Conservation (phyloP, 2,329 filamentous ascomycete species). For the Truncatella angustata region DNA sequence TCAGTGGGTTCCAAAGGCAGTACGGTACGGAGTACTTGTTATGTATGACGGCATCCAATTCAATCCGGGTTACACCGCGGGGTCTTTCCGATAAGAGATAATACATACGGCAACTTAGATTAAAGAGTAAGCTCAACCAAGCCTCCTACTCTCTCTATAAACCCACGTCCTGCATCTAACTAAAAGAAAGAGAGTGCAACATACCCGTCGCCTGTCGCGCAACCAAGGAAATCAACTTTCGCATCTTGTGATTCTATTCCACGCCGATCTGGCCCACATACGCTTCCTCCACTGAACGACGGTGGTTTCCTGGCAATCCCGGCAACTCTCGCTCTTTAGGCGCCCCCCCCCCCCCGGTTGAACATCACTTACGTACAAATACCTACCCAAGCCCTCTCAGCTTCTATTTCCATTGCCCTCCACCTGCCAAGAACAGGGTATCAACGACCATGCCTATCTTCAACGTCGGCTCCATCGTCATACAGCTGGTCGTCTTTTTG, state of each 20-base stretch:
- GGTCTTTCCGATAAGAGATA: neutral
- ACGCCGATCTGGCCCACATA: slow-evolving; percentile 2
- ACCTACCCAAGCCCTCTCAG: neutral
- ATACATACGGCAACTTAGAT: neutral
- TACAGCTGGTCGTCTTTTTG: slow-evolving; percentile 52
- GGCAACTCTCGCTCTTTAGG: neutral
- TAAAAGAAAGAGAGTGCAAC: too few species aligned
- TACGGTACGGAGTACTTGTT: too few species aligned
- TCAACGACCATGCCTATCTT: slow-evolving; percentile 44
- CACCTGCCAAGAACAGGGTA: too few species aligned
- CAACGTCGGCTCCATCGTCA: slow-evolving; percentile 50
- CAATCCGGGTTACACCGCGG: too few species aligned
- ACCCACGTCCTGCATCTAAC: too few species aligned
- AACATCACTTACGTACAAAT: neutral
- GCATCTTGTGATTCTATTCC: neutral
- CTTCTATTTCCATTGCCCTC: too few species aligned
- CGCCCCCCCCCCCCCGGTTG: neutral
- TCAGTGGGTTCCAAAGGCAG: too few species aligned
- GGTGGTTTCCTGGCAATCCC: slow-evolving; percentile 2
- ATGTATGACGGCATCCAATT: neutral
- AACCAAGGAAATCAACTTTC: neutral
- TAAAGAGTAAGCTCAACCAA: neutral
- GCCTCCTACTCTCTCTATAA: neutral
- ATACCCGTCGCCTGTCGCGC: neutral
- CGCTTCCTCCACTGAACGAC: neutral